These are phyloP conservation scores for Narthecium ossifragum DNA, from an alignment of 106 monocot genomes.

Conservation along the genomic window DNA sequence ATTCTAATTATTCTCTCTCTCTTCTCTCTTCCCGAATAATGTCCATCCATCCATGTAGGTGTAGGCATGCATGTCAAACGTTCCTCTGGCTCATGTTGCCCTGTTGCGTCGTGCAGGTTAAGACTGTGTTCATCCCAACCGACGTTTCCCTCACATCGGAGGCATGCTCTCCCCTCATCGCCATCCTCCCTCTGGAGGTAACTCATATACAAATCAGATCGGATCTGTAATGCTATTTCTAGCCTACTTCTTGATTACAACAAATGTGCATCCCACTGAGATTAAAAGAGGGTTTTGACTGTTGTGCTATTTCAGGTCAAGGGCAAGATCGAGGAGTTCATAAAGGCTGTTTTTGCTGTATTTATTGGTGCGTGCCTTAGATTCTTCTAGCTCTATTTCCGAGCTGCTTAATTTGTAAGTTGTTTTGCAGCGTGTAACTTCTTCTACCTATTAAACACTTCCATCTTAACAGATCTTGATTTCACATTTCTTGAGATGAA, in stretches of 20 bases:
- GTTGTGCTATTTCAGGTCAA: constrained; percentile 1
- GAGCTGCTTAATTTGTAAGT: too few relatives aligned
- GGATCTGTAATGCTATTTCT: background rate
- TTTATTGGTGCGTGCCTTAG: constrained; percentile 7
- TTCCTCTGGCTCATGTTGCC: background rate
- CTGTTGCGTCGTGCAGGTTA: constrained; percentile 10
- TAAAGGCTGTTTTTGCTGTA: constrained; percentile 13
- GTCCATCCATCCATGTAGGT: too few relatives aligned
- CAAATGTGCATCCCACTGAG: background rate
- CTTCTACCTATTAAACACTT: too few relatives aligned
- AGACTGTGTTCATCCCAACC: constrained; percentile 17
- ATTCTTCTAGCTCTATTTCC: too few relatives aligned
- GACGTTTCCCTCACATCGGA: constrained; percentile 9
- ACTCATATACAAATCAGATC: background rate
- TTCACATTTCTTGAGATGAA: constrained; percentile 24
- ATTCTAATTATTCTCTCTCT: background rate
- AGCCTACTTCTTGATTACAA: too few relatives aligned
- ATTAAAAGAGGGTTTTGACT: background rate
- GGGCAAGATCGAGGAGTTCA: constrained; percentile 14
- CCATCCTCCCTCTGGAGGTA: constrained; percentile 24
- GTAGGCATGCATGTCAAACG: background rate
- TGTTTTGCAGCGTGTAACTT: too few relatives aligned
- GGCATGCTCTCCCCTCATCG: constrained; percentile 11
- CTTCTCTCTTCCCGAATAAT: background rate
- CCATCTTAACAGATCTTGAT: constrained; percentile 10